Evolutionary conservation across 306 rosid species (phyloP), one percentile per base, ranked within the genome.

Genomic region (Quercus dentata): DNA sequence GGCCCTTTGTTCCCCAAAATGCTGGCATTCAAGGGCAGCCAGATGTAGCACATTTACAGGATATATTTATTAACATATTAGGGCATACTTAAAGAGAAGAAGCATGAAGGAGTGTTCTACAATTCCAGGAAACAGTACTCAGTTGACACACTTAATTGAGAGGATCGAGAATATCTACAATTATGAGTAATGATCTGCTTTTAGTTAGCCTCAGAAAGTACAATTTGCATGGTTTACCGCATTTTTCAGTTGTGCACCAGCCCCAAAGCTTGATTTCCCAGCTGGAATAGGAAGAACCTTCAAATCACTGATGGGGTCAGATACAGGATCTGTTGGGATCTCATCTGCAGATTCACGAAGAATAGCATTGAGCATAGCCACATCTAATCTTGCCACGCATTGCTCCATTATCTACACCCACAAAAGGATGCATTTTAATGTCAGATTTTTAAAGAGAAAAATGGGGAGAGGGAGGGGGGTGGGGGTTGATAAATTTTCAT

Each of bases 351-450:
- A 91, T 83, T 93, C 94, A 61, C 98, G 98, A 80, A 95, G 99
- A 88, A 95, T 89, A 73, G 99, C 99, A 86, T 95, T 95, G 87
- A 95, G 91, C 97, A 95, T 93, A 17, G 99, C 99, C 81, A 94
- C 92, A 88, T 95, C 98, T 87, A 95, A 81, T 88, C 99, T 91
- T 20, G 88, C 88, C 81, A 93, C 92, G 19, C 93, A 95, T 83
- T 95, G 98, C 90, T 95, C 98, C 99, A 95, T 95, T 84, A 95
- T 84, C 99, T 95, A 56, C 49, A 84, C 28, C 13, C 73, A 75
- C 13, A 80, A 64, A 80, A 64, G 65, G 70, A 65, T 71, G 73
- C 71, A 73, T 8, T 71, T 57, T 69, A 41, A 71, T 46, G 85
- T 74, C 77, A 83, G 41, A 20, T 7, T 21, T 58, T 58, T 58